Percentiles rank a stretch among this genome's conserved stretches.
Evolutionary conservation across 306 rosid species (phyloP).

Genomic region (Fragaria ananassa): DNA sequence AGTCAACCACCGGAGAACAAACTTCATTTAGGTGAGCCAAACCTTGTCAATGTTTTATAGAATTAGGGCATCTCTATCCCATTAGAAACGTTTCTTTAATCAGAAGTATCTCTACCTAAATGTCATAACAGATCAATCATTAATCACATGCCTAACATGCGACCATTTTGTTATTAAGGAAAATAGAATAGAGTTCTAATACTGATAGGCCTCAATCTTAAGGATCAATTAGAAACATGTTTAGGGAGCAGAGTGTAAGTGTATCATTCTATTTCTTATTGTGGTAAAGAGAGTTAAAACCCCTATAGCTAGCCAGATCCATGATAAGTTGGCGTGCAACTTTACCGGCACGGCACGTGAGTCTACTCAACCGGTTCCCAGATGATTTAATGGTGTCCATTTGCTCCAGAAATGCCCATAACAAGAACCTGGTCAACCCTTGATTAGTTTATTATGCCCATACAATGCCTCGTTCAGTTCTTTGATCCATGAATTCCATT

Average conservation of each 20-base stretch:
- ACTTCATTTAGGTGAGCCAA: background rate
- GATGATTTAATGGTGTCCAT: constrained; percentile 10
- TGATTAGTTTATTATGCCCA: background rate
- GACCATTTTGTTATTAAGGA: background rate
- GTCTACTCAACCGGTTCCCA: background rate
- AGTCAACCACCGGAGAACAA: constrained; percentile 8
- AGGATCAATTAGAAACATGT: constrained; percentile 4
- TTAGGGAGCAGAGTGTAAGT: background rate
- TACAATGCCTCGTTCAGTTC: background rate
- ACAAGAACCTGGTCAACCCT: constrained; percentile 1
- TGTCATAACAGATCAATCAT: background rate
- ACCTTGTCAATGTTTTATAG: background rate
- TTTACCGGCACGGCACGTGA: constrained; percentile 30
- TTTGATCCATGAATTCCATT: constrained; percentile 9
- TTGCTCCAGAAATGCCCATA: constrained; percentile 5
- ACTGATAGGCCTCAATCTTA: background rate
- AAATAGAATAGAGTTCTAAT: background rate
- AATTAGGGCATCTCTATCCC: background rate
- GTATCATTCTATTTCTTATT: background rate
- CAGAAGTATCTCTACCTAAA: background rate
- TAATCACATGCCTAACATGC: background rate
- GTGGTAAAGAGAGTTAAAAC: background rate
- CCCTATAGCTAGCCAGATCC: background rate
- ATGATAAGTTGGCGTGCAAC: constrained; percentile 22
- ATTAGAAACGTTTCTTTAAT: background rate